phyloP scores from a whole-genome alignment of 164 flowering plant species.

The Brasenia schreberi region DNA sequence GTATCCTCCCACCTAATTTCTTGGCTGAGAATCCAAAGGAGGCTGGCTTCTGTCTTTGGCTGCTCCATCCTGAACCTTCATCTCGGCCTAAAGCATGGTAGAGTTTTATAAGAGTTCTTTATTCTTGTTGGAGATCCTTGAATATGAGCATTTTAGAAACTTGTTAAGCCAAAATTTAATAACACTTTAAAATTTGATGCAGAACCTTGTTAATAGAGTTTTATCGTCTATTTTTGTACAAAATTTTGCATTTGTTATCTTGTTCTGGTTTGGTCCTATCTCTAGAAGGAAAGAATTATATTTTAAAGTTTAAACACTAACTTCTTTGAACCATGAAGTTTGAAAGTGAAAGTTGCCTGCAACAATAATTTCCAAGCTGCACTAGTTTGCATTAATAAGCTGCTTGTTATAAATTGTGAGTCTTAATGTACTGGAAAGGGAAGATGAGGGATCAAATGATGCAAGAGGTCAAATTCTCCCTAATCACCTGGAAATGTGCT shows the following conservation, averaged over 20 bases:
- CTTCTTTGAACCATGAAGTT: too few species aligned
- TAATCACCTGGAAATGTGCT: too few species aligned
- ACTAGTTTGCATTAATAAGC: too few species aligned
- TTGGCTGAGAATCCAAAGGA: constrained; percentile 70
- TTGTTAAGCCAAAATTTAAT: not conserved
- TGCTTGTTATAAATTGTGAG: too few species aligned
- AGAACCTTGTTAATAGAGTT: not conserved
- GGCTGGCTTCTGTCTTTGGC: constrained; percentile 89
- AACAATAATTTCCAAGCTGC: too few species aligned
- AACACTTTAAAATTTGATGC: not conserved
- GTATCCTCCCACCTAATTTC: constrained; percentile 88
- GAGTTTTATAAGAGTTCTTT: not conserved
- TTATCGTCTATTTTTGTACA: not conserved
- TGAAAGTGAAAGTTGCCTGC: too few species aligned
- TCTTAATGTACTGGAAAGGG: too few species aligned
- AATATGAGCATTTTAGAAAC: not conserved
- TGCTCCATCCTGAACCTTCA: constrained; percentile 90
- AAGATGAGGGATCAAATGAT: too few species aligned
- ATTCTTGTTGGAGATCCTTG: not conserved
- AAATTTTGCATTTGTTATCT: not conserved
- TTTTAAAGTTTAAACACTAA: too few species aligned
- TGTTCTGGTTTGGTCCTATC: not conserved
- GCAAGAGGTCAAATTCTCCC: too few species aligned
- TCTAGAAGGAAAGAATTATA: too few species aligned
- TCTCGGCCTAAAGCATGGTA: constrained; percentile 84